Base-by-base conservation (phyloP, 345 rosid genomes). In the Eucalyptus dawsonii region DNA sequence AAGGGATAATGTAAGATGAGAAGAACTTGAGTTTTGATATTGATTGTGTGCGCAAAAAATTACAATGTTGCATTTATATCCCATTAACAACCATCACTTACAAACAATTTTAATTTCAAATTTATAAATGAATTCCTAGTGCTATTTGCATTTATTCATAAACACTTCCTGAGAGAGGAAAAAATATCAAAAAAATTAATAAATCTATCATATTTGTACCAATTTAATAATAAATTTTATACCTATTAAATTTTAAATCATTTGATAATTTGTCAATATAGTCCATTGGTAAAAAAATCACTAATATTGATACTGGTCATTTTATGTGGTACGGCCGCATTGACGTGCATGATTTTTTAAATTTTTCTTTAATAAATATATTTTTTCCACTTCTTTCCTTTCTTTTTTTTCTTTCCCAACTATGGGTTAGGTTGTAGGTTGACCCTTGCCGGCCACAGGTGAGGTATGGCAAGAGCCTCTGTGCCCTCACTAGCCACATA, bases 221-320 rank as follows among this genome's bases (percentile, higher is more conserved):
- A 56, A 56, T 56, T 24, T 22, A 56, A 9, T 56, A 3, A 22
- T 56, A 56, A 24, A 56, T 56, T 24, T 56, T 24, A 24, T 56
- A 22, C 3, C 21, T 22, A 24, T 56, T 24, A 13, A 56, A 6
- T 56, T 24, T 56, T 2, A 56, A 56, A 56, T 24, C 13, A 22
- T 24, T 56, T 4, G 6, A 4, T 22, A 24, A 9, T 24, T 56
- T 56, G 12, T 24, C 12, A 56, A 54, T 15, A 50, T 50, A 50
- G 4, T 19, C 1, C 2, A 1, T 0, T 22, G 12, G 9, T 56
- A 0, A 56, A 10, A 10, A 54, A 9, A 22, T 22, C 62, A 56
- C 27, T 56, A 22, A 56, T 1, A 56, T 22, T 22, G 12, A 56
- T 24, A 10, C 12, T 0, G 0, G 1, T 56, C 8, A 56, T 8